phyloP scores from a whole-genome alignment of 345 rosid species.

The Sisymbrium irio region DNA sequence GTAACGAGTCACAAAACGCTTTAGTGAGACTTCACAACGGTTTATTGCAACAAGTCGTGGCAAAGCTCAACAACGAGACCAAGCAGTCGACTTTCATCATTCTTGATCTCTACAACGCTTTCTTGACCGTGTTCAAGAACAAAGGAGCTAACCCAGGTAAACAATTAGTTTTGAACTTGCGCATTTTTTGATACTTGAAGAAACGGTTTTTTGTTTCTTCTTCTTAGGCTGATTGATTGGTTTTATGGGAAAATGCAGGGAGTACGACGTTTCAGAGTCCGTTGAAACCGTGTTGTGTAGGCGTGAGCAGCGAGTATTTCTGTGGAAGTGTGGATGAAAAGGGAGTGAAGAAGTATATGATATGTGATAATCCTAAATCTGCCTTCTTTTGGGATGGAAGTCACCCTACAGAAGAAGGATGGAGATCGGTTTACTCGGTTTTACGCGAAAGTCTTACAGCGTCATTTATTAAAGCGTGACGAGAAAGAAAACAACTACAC shows the following conservation, averaged over 20 bases:
- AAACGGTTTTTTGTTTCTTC: background rate
- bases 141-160: conserved; percentile 38
- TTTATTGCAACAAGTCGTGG: conserved; percentile 47
- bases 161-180: background rate
- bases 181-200: background rate
- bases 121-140: conserved; percentile 49
- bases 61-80: conserved; percentile 43
- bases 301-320: conserved; percentile 24
- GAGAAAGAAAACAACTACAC: background rate
- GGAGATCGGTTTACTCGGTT: conserved; percentile 48
- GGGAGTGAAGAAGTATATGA: conserved; percentile 42
- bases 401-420: conserved; percentile 61
- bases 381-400: conserved; percentile 59
- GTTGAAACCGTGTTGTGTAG: conserved; percentile 58
- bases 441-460: conserved; percentile 35
- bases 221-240: background rate
- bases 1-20: conserved; percentile 45
- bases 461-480: conserved; percentile 30
- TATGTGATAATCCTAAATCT: conserved; percentile 45
- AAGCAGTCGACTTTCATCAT: conserved; percentile 37
- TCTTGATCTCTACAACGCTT: conserved; percentile 60
- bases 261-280: conserved; percentile 48
- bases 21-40: conserved; percentile 55
- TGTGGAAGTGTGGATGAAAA: conserved; percentile 52
- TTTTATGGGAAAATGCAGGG: conserved; percentile 21